Evolutionary conservation across 495 filamentous ascomycete species (phyloP).

Genomic region (Aspergillus haitiensis): DNA sequence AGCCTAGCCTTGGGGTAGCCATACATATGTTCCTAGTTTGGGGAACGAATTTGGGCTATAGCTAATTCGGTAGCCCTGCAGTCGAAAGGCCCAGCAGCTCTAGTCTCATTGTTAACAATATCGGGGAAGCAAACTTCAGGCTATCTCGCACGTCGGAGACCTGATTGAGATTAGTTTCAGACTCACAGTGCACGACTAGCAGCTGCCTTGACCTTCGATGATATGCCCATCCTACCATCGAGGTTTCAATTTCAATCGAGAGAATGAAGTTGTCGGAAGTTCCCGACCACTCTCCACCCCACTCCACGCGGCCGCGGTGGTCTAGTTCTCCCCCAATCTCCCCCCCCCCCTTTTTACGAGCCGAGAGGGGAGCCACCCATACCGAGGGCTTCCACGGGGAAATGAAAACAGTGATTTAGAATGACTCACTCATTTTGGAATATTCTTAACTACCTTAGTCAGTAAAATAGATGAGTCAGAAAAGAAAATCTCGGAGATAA

Average conservation of each 20-base stretch:
- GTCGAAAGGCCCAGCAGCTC: neutral
- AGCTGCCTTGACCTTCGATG: too few relatives aligned
- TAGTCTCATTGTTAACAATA: neutral
- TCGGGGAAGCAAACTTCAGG: neutral
- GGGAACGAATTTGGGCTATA: neutral
- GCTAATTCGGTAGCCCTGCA: neutral
- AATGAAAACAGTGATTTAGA: neutral
- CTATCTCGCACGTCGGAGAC: slow-evolving; percentile 1
- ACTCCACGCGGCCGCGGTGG: neutral
- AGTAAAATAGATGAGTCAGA: neutral
- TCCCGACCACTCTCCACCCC: neutral
- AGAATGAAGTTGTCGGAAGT: neutral
- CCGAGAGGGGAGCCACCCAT: neutral
- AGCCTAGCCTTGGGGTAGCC: neutral
- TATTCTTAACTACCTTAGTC: neutral
- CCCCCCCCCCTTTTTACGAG: neutral
- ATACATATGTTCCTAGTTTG: neutral
- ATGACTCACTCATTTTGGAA: neutral
- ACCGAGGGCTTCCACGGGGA: neutral
- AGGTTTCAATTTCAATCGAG: neutral
- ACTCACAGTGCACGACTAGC: too few relatives aligned
- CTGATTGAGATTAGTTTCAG: neutral
- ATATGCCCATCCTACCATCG: neutral
- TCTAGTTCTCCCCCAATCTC: neutral
- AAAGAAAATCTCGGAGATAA: neutral